Evolutionary conservation across 176 grass and related monocot genomes (phyloP).

Genomic region (Tillandsia leiboldiana): DNA sequence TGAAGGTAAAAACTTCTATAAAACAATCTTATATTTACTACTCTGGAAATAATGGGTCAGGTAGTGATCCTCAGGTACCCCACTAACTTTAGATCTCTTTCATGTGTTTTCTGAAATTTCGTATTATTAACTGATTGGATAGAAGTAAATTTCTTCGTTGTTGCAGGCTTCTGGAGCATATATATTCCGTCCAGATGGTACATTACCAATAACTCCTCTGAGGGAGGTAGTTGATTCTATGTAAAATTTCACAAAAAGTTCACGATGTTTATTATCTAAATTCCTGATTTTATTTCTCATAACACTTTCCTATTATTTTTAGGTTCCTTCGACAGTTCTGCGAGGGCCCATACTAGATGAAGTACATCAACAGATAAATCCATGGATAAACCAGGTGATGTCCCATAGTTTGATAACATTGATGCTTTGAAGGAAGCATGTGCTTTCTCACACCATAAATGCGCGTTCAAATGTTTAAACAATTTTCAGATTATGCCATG

Average conservation of each 20-base stretch:
- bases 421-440: background rate
- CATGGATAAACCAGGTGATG: slow-evolving; percentile 49
- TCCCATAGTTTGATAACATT: background rate
- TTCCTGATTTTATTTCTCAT: background rate
- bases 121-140: slow-evolving; percentile 4
- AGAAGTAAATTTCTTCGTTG: background rate
- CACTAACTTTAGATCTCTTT: background rate
- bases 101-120: background rate
- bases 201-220: slow-evolving; percentile 22
- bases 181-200: slow-evolving; percentile 41
- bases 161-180: slow-evolving; percentile 48
- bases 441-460: background rate
- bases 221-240: slow-evolving; percentile 16
- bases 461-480: background rate
- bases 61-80: slow-evolving; percentile 20
- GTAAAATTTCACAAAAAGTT: background rate
- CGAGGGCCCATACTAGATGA: slow-evolving; percentile 43
- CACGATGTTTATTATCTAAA: background rate
- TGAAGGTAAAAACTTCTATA: slow-evolving; percentile 40
- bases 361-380: slow-evolving; percentile 38
- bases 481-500: background rate
- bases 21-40: slow-evolving; percentile 39
- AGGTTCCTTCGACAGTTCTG: slow-evolving; percentile 31
- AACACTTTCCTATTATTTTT: background rate
- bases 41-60: slow-evolving; percentile 29